Evolutionary conservation across 495 filamentous ascomycete species (phyloP).

Genomic region (Letharia lupina): DNA sequence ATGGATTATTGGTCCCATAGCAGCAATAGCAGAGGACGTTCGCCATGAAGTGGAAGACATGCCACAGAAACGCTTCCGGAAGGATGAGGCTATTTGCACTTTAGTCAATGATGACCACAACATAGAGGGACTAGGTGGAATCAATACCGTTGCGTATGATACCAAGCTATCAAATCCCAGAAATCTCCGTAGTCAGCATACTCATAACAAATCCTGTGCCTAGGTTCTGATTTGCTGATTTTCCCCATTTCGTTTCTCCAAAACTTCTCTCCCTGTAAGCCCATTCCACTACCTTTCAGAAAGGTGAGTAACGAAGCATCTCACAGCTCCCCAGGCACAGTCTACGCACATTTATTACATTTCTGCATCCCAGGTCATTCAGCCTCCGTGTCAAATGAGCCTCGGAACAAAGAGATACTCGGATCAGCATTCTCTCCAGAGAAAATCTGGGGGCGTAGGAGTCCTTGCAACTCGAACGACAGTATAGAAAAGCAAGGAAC

Average conservation of each 20-base stretch:
- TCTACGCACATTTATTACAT: conserved; percentile 19
- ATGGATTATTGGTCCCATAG: conserved; percentile 12
- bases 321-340: background rate
- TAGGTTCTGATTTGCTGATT: background rate
- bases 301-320: background rate
- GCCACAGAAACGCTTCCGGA: conserved; percentile 25
- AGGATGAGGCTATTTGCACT: conserved; percentile 16
- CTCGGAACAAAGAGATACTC: conserved; percentile 16
- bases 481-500: background rate
- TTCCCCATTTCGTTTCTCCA: conserved; percentile 1
- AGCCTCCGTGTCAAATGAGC: conserved; percentile 21
- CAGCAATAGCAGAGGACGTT: conserved; percentile 22
- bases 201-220: conserved; percentile 18
- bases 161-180: conserved; percentile 3
- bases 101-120: background rate
- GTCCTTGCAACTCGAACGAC: background rate
- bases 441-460: background rate
- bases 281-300: conserved; percentile 18
- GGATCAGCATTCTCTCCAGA: conserved; percentile 1
- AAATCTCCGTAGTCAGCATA: conserved; percentile 18
- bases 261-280: conserved; percentile 2
- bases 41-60: conserved; percentile 21
- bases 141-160: background rate
- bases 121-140: background rate
- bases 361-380: conserved; percentile 21